Evolutionary conservation across 1,284 basidiomycete genomes (phyloP), one percentile per base, ranked within the genome.

Genomic region (Thecaphora frezii): DNA sequence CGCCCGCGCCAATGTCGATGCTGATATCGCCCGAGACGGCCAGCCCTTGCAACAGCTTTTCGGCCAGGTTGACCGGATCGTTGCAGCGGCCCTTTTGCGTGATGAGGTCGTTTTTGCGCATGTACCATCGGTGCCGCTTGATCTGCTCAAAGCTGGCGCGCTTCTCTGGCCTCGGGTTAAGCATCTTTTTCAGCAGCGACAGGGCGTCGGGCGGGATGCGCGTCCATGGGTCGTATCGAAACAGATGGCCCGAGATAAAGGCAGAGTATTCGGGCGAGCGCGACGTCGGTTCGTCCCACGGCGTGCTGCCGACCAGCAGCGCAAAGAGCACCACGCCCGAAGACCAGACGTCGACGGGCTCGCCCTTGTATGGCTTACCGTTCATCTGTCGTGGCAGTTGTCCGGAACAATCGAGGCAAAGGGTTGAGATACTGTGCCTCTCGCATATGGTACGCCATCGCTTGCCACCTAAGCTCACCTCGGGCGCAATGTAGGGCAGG

Each of bases 311-410:
- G 5, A 87, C 88, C 0, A 98, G 83, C 56, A 97, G 82, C 0
- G 94, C 92, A 77, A 91, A 97, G 0, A 98, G 82, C 36, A 98
- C 94, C n/a, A 97, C 90, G 1, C 96, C 96, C 48, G 91, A 86
- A 1, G 91, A 92, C 94, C 94, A 98, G 2, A 78, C 87, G 78
- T 98, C 94, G 37, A 97, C 87, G 0, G 93, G 92, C 67, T 96
- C 91, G 4, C 92, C 94, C 24, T 86, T 81, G 80, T 97, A 98
- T 0, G 89, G 81, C 62, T 79, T 66, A 19, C 77, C 77, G 41
- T 64, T 73, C 73, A 75, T 76, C 58, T 24, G 18, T 28, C 14
- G n/a, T n/a, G n/a, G n/a, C n/a, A n/a, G n/a, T n/a, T n/a, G n/a
- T 16, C 22, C n/a, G n/a, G n/a, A n/a, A n/a, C n/a, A n/a, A n/a